A percentile compares a stretch with the other conserved stretches of the same genome.
phyloP scores from a whole-genome alignment of 352 stramenopile genomes.

The Globisporangium echinulatum region DNA sequence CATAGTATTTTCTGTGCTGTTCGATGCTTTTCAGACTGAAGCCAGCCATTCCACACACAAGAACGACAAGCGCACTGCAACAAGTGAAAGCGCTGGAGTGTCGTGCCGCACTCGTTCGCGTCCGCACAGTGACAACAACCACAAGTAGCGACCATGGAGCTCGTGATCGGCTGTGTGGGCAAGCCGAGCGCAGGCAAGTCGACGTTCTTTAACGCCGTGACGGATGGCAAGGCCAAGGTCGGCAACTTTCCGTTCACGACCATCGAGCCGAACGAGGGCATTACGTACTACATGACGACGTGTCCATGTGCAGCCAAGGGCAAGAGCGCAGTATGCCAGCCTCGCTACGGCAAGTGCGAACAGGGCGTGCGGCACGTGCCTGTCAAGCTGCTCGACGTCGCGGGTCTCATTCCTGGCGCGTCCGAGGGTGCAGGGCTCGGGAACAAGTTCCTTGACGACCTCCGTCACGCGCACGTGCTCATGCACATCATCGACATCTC shows the following conservation, averaged over 20 bases:
- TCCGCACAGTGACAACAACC: not conserved
- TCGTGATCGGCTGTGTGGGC: constrained; percentile 85
- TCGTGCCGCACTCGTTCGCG: not conserved
- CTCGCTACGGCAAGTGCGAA: constrained; percentile 74
- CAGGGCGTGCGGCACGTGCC: constrained; percentile 70
- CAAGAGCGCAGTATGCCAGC: constrained; percentile 59
- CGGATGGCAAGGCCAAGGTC: constrained; percentile 81
- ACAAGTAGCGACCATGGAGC: constrained; percentile 47
- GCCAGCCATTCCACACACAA: not conserved
- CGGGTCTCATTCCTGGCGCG: constrained; percentile 71
- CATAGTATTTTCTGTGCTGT: not conserved
- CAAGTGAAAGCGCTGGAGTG: not conserved
- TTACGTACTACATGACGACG: constrained; percentile 84
- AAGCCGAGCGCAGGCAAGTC: constrained; percentile 87
- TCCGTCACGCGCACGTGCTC: constrained; percentile 83
- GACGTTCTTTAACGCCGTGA: constrained; percentile 89
- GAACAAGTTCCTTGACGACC: constrained; percentile 97
- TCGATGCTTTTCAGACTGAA: constrained; percentile 6
- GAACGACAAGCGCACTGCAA: not conserved
- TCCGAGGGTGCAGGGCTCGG: constrained; percentile 93
- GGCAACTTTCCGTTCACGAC: constrained; percentile 89
- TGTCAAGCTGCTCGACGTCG: constrained; percentile 82
- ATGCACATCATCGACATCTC: constrained; percentile 90
- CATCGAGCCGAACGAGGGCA: constrained; percentile 86
- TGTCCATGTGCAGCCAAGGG: constrained; percentile 66